phyloP scores from a whole-genome alignment of 768 basidiomycete genomes.

The Hygrophoropsis aurantiaca region DNA sequence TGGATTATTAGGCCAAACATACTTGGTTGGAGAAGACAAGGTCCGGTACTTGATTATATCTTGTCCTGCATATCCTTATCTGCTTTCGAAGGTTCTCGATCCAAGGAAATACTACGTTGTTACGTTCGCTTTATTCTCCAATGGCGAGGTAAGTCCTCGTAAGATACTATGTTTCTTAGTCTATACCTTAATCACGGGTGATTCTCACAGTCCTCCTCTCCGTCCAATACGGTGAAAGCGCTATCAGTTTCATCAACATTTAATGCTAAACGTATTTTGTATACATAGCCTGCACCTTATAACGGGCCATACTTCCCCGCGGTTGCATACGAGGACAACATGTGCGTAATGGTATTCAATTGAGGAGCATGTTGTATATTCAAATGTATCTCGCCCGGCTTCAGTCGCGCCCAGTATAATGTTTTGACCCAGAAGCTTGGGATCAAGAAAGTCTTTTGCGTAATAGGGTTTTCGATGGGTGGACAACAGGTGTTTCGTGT shows the following conservation, averaged over 20 bases:
- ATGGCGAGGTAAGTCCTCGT: conserved; percentile 27
- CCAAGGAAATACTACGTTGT: conserved; percentile 24
- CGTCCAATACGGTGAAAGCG: conserved; percentile 52
- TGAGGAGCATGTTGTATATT: too few relatives aligned
- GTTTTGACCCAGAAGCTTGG: conserved; percentile 49
- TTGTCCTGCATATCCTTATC: too few relatives aligned
- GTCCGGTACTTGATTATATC: neutral
- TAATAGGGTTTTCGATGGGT: conserved; percentile 60
- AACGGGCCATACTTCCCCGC: conserved; percentile 60
- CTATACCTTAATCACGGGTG: neutral
- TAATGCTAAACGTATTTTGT: neutral
- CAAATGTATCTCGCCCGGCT: neutral
- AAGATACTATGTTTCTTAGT: too few relatives aligned
- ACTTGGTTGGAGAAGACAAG: neutral
- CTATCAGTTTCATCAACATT: neutral
- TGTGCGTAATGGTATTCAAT: conserved; percentile 43
- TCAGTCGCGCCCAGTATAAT: conserved; percentile 53
- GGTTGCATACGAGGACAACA: conserved; percentile 59
- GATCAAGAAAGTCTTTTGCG: conserved; percentile 43
- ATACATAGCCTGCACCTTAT: conserved; percentile 47
- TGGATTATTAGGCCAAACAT: neutral
- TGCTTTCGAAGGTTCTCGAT: conserved; percentile 13
- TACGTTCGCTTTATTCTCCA: conserved; percentile 27
- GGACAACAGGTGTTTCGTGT: conserved; percentile 44
- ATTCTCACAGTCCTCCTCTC: conserved; percentile 51